Evolutionary conservation across 495 filamentous ascomycete species (phyloP).

Genomic region (Annulohypoxylon moriforme): DNA sequence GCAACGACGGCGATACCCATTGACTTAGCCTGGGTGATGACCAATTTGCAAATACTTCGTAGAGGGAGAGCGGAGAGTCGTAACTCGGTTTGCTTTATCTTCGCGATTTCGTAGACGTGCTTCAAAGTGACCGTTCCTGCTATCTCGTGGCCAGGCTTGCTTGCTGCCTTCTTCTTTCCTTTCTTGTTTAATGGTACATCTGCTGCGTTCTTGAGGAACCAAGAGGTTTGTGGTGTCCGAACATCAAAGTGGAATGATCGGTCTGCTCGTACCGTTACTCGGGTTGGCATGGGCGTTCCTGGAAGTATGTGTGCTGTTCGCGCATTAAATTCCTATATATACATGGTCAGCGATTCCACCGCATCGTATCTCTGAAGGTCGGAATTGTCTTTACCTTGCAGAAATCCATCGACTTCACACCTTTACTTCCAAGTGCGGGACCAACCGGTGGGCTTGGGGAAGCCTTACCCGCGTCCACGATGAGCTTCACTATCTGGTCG

Average conservation of each 20-base stretch:
- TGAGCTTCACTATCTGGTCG: slow-evolving; percentile 95
- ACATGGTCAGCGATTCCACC: slow-evolving; percentile 13
- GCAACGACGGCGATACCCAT: slow-evolving; percentile 85
- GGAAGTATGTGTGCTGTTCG: slow-evolving; percentile 84
- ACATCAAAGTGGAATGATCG: slow-evolving; percentile 93
- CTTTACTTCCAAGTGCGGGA: slow-evolving; percentile 95
- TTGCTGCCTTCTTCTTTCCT: slow-evolving; percentile 80
- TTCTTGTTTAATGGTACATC: slow-evolving; percentile 76
- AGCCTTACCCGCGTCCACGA: slow-evolving; percentile 97
- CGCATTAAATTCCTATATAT: slow-evolving; percentile 92
- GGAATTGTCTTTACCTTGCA: slow-evolving; percentile 79
- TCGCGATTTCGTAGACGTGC: slow-evolving; percentile 97
- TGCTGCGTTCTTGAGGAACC: slow-evolving; percentile 86
- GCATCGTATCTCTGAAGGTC: background rate
- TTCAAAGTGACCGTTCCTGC: slow-evolving; percentile 89
- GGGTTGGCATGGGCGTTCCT: slow-evolving; percentile 89
- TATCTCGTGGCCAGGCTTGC: slow-evolving; percentile 79
- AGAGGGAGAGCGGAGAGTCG: slow-evolving; percentile 82
- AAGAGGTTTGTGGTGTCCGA: slow-evolving; percentile 91
- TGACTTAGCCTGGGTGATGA: slow-evolving; percentile 89
- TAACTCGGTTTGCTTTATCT: slow-evolving; percentile 90
- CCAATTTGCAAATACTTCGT: slow-evolving; percentile 83
- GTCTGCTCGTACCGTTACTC: slow-evolving; percentile 92
- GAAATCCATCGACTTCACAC: slow-evolving; percentile 99
- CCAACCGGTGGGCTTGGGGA: slow-evolving; percentile 97